A percentile compares a stretch with the other conserved stretches of the same genome.
phyloP scores from a whole-genome alignment of 2,329 filamentous ascomycete genomes.

The Metarhizium rileyi region DNA sequence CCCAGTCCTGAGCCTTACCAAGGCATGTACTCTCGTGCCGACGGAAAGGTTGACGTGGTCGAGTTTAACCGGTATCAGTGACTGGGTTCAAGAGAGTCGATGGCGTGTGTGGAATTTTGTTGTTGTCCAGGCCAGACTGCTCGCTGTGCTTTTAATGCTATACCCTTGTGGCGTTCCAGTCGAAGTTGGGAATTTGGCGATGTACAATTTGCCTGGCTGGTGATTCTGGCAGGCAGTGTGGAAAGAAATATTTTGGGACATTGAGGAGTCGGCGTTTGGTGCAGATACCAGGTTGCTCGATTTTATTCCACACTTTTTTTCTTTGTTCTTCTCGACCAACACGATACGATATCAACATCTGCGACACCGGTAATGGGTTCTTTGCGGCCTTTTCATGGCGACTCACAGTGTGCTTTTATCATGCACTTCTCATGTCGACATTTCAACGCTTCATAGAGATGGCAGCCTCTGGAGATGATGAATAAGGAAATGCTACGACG shows the following conservation, averaged over 20 bases:
- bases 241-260: neutral
- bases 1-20: constrained; percentile 19
- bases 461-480: neutral
- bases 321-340: constrained; percentile 2
- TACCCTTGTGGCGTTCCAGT: neutral
- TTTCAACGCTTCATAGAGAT: constrained; percentile 1
- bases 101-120: neutral
- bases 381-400: neutral
- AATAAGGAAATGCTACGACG: neutral
- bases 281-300: neutral
- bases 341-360: neutral
- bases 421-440: neutral
- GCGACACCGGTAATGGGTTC: neutral
- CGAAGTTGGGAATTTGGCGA: neutral
- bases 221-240: neutral
- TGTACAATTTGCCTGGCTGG: neutral
- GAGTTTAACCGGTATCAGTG: constrained; percentile 21
- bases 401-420: neutral
- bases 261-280: neutral
- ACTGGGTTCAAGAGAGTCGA: neutral
- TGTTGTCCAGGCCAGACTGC: neutral
- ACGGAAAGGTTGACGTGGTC: constrained; percentile 21
- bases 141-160: neutral
- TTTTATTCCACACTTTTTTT: neutral
- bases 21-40: constrained; percentile 25